These are phyloP conservation scores for Apocynum venetum DNA, from an alignment of 257 asterid genomes.

Conservation along the genomic window DNA sequence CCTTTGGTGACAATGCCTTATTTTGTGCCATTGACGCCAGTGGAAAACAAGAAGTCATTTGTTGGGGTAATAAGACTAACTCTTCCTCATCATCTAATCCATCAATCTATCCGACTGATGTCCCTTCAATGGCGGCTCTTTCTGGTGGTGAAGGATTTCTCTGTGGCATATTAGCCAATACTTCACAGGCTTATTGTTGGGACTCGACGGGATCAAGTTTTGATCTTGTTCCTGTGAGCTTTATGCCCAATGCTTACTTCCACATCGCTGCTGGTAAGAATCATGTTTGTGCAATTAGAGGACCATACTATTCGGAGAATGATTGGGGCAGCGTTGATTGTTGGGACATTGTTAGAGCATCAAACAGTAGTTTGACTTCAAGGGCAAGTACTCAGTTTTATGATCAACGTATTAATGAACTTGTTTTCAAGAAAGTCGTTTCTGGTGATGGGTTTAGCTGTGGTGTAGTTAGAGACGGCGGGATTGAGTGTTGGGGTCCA, in stretches of 20 bases:
- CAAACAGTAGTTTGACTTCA: too few species aligned
- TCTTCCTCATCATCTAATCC: slow-evolving; percentile 22
- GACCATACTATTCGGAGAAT: too few species aligned
- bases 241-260: background rate
- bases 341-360: too few species aligned
- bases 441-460: slow-evolving; percentile 89
- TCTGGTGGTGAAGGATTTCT: slow-evolving; percentile 82
- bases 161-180: slow-evolving; percentile 73
- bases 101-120: slow-evolving; percentile 22
- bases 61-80: slow-evolving; percentile 62
- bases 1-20: slow-evolving; percentile 58
- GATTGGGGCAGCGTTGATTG: too few species aligned
- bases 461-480: slow-evolving; percentile 56
- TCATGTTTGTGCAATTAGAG: too few species aligned
- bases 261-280: too few species aligned
- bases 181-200: slow-evolving; percentile 77
- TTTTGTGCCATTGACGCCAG: slow-evolving; percentile 97
- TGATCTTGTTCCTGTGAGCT: slow-evolving; percentile 62
- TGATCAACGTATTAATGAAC: too few species aligned
- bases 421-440: slow-evolving; percentile 32
- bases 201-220: slow-evolving; percentile 41
- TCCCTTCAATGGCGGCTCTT: slow-evolving; percentile 72
- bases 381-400: too few species aligned
- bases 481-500: slow-evolving; percentile 77
- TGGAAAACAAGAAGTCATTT: slow-evolving; percentile 80